phyloP scores from a whole-genome alignment of 176 grass and related monocot species.

The Echinochloa phyllopogon region DNA sequence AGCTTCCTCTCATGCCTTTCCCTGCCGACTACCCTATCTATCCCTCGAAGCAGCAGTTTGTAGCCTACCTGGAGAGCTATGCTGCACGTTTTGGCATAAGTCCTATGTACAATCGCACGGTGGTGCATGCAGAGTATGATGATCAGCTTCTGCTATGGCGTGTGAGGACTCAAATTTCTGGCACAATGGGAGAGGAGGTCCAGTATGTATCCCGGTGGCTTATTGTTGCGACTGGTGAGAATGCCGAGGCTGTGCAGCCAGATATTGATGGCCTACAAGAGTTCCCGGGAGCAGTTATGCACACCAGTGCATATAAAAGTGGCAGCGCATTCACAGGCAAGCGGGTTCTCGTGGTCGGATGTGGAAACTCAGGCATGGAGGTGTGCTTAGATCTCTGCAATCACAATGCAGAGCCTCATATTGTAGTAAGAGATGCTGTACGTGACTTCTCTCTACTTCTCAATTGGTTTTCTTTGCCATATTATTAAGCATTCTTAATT shows the following conservation, averaged over 20 bases:
- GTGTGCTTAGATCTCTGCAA: slow-evolving; percentile 96
- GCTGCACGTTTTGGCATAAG: slow-evolving; percentile 66
- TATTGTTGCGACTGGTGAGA: slow-evolving; percentile 91
- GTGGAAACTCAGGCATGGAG: slow-evolving; percentile 98
- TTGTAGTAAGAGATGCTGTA: slow-evolving; percentile 88
- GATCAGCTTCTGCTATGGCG: slow-evolving; percentile 60
- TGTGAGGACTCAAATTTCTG: slow-evolving; percentile 37
- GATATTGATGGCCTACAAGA: slow-evolving; percentile 68
- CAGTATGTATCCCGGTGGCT: slow-evolving; percentile 80
- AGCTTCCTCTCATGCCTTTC: slow-evolving; percentile 93
- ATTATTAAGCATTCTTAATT: slow-evolving; percentile 35
- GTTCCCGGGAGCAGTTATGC: slow-evolving; percentile 65
- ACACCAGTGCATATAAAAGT: slow-evolving; percentile 84
- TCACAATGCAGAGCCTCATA: slow-evolving; percentile 73
- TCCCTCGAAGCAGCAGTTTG: slow-evolving; percentile 86
- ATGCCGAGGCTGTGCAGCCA: slow-evolving; percentile 77
- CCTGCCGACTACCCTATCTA: slow-evolving; percentile 73
- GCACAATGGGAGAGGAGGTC: slow-evolving; percentile 36
- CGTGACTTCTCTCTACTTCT: slow-evolving; percentile 49
- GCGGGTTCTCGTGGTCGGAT: slow-evolving; percentile 83
- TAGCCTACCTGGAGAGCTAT: slow-evolving; percentile 83
- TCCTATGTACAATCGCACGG: slow-evolving; percentile 70
- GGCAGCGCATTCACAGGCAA: slow-evolving; percentile 61
- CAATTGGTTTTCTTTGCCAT: slow-evolving; percentile 34
- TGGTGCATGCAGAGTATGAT: slow-evolving; percentile 70